phyloP scores from a whole-genome alignment of 1,284 basidiomycete species.

The Malassezia brasiliensis region DNA sequence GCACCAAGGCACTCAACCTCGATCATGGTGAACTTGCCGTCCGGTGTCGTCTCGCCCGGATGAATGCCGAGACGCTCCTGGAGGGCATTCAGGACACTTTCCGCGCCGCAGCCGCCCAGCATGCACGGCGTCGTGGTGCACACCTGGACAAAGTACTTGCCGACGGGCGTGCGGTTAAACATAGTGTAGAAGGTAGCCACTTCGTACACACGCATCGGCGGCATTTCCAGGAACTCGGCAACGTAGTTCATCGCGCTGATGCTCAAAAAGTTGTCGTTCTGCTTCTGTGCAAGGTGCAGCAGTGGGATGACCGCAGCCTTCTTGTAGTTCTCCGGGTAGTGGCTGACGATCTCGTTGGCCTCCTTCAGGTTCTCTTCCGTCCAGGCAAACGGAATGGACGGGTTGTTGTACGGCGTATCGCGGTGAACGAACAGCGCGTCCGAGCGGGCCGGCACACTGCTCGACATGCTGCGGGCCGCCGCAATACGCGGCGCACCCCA shows the following conservation, averaged over 20 bases:
- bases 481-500: not conserved
- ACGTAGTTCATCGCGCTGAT: slow-evolving; percentile 99
- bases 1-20: slow-evolving; percentile 96
- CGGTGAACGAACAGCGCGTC: slow-evolving; percentile 57
- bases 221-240: slow-evolving; percentile 76
- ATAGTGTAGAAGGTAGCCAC: slow-evolving; percentile 99
- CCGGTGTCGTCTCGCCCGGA: slow-evolving; percentile 80
- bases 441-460: slow-evolving; percentile 25
- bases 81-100: slow-evolving; percentile 76
- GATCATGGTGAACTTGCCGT: slow-evolving; percentile 92
- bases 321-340: slow-evolving; percentile 94
- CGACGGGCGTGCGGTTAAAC: slow-evolving; percentile 75
- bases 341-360: slow-evolving; percentile 77
- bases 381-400: slow-evolving; percentile 77
- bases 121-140: slow-evolving; percentile 99
- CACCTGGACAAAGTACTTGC: slow-evolving; percentile 87
- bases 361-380: slow-evolving; percentile 68
- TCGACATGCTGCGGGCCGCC: slow-evolving; percentile 23
- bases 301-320: slow-evolving; percentile 89
- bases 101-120: slow-evolving; percentile 74
- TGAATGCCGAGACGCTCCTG: slow-evolving; percentile 72
- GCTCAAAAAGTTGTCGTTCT: slow-evolving; percentile 98
- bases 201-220: slow-evolving; percentile 97
- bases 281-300: slow-evolving; percentile 88
- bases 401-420: slow-evolving; percentile 72